Percentiles rank a stretch among this genome's conserved stretches.
Conservation (phyloP, 2,329 filamentous ascomycete species). For the Fusarium chlamydosporum region DNA sequence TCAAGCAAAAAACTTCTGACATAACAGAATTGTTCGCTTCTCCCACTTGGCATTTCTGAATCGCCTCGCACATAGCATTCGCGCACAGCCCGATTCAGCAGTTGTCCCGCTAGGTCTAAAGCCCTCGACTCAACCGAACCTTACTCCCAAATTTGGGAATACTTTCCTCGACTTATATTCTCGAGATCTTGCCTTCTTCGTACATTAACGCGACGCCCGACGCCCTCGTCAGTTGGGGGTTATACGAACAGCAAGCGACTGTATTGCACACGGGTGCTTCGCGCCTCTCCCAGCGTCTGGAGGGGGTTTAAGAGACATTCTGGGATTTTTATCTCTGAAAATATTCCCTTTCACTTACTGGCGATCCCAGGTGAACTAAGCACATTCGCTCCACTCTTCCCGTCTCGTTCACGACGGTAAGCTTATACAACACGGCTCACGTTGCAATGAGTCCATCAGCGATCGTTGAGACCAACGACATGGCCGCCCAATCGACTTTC, state of each 20-base stretch:
- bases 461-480: conserved; percentile 55
- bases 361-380: conserved; percentile 42
- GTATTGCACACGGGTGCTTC: conserved; percentile 46
- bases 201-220: conserved; percentile 29
- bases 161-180: conserved; percentile 25
- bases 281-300: conserved; percentile 45
- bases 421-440: conserved; percentile 38
- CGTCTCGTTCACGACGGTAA: conserved; percentile 36
- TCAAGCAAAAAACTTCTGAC: conserved; percentile 31
- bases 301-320: conserved; percentile 49
- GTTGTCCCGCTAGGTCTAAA: conserved; percentile 21
- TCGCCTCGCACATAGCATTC: conserved; percentile 20
- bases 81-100: conserved; percentile 27
- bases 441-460: conserved; percentile 52
- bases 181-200: conserved; percentile 32
- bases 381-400: conserved; percentile 37
- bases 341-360: conserved; percentile 31
- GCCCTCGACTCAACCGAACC: conserved; percentile 40
- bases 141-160: conserved; percentile 6
- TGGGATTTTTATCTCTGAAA: conserved; percentile 40
- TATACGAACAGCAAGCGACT: conserved; percentile 39
- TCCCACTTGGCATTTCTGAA: conserved; percentile 11
- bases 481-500: conserved; percentile 75
- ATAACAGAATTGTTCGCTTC: conserved; percentile 31
- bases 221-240: conserved; percentile 45